These are phyloP conservation scores for Sophora flavescens DNA, from an alignment of 306 rosid genomes.

Conservation along the genomic window DNA sequence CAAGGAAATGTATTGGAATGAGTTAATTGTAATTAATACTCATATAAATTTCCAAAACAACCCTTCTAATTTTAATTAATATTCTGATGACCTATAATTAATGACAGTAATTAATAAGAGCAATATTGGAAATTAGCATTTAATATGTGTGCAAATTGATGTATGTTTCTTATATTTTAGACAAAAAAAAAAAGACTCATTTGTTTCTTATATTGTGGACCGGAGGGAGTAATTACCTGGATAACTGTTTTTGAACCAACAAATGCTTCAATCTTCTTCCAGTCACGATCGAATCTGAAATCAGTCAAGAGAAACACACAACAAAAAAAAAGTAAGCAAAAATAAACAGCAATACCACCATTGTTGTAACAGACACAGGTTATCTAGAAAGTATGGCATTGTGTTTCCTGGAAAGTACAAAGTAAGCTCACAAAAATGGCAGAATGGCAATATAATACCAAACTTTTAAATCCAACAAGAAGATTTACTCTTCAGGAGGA, in stretches of 20 bases:
- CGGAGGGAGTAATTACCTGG: constrained; percentile 95
- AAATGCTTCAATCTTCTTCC: constrained; percentile 99
- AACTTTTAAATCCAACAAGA: background rate
- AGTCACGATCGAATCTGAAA: constrained; percentile 93
- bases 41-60: too few relatives aligned
- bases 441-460: background rate
- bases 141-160: too few relatives aligned
- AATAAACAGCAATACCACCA: background rate
- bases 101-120: too few relatives aligned
- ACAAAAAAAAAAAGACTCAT: too few relatives aligned
- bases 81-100: too few relatives aligned
- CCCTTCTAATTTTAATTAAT: too few relatives aligned
- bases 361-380: background rate
- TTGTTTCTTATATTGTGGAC: too few relatives aligned
- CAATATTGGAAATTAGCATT: too few relatives aligned
- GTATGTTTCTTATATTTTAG: too few relatives aligned
- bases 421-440: constrained; percentile 10
- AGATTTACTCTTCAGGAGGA: background rate
- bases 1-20: too few relatives aligned
- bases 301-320: constrained; percentile 30
- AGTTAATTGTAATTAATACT: too few relatives aligned
- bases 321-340: constrained; percentile 31
- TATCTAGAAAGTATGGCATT: constrained; percentile 9
- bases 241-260: constrained; percentile 96
- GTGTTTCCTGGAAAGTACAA: constrained; percentile 8